Base-by-base conservation (phyloP, 78 protist species). In the Dictyostelium firmibasis region DNA sequence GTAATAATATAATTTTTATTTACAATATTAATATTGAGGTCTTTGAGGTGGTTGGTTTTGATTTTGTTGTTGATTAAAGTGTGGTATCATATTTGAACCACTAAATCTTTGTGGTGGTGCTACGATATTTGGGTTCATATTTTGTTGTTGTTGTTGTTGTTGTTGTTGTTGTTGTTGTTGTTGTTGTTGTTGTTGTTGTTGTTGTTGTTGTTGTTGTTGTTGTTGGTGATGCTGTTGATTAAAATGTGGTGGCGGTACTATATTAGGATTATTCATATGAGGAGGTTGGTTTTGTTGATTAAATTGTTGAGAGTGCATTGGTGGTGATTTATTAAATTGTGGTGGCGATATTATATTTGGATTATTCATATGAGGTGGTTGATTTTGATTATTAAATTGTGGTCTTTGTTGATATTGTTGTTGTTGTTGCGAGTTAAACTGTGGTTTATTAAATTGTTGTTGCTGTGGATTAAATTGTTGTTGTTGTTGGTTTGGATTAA, bases 121-220 rank as follows among this genome's bases (percentile, higher is more conserved):
- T 4, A 36, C 31, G 7, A 36, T 57, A 64, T 83, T 29, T 35
- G 50, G 64, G 20, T 57, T 57, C 67, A 57, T 57, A n/a, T 62
- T 69, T 62, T 27, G 70, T 0, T 83, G 27, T 83, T 53, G 75
- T 11, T 67, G 31, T 4, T 67, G 69, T 23, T 60, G 86, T 64
- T 35, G 88, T 41, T 64, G 79, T 84, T 84, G 91, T 38, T 72
- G 31, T 44, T n/a, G n/a, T n/a, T n/a, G n/a, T n/a, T n/a, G n/a
- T n/a, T n/a, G n/a, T 62, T 27, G 70, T 0, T 83, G 27, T 83
- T 53, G 75, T 11, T 67, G 31, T 4, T 67, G 69, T 23, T 60
- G 86, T 64, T 35, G 88, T 41, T 64, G 79, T 84, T n/a, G n/a
- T 62, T 27, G 70, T 0, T 83, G 27, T 83, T 53, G 75, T 11